Evolutionary conservation across 805 yeast genomes (phyloP).

Genomic region (Wickerhamiella azyma): DNA sequence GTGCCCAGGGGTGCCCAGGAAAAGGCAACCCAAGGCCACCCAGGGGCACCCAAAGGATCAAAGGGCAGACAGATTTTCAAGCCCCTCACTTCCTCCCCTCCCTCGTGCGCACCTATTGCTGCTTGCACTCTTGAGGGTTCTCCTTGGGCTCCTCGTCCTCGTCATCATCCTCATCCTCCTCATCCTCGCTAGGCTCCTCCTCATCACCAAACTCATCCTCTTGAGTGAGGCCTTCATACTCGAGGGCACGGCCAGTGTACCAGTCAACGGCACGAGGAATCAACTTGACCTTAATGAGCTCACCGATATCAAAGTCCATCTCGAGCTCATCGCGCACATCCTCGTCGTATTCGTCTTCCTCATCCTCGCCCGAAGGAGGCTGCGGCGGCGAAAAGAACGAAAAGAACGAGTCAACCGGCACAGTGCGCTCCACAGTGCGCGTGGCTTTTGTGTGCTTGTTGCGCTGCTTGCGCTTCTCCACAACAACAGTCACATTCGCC

Average conservation of each 20-base stretch:
- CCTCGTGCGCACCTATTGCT: constrained; percentile 25
- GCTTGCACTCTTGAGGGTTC: constrained; percentile 48
- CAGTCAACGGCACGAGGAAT: constrained; percentile 95
- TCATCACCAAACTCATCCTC: constrained; percentile 50
- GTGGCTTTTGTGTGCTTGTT: constrained; percentile 93
- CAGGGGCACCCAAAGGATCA: too few species aligned
- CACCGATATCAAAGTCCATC: constrained; percentile 89
- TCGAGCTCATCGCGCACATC: constrained; percentile 77
- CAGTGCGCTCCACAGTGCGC: constrained; percentile 83
- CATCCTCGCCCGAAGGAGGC: constrained; percentile 47
- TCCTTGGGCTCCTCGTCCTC: constrained; percentile 35
- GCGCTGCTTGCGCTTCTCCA: constrained; percentile 94
- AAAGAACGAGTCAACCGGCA: constrained; percentile 92
- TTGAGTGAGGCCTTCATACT: constrained; percentile 46
- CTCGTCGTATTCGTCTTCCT: constrained; percentile 46
- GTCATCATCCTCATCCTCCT: constrained; percentile 40
- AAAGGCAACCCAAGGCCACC: too few species aligned
- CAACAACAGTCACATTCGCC: constrained; percentile 65
- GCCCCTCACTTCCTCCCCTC: too few species aligned
- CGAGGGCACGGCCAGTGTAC: constrained; percentile 96
- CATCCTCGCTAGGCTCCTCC: constrained; percentile 49
- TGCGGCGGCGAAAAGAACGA: constrained; percentile 90
- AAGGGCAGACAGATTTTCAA: too few species aligned
- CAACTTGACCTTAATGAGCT: constrained; percentile 87
- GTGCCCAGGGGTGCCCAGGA: too few species aligned